Base-by-base conservation (phyloP, 208 protist species). In the Leishmania tropica region DNA sequence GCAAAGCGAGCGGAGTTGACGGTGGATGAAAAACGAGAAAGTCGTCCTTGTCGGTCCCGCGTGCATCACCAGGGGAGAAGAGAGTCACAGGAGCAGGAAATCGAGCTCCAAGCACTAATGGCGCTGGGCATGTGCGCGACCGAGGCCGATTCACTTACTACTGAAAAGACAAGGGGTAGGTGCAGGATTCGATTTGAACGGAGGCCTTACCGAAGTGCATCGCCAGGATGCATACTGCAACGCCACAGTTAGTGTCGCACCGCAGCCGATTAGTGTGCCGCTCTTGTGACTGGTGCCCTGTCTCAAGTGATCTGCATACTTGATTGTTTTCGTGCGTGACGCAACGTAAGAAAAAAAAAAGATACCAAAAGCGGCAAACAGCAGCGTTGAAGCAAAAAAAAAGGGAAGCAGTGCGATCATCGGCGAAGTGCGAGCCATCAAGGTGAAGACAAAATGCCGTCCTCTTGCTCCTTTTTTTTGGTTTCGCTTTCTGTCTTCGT, bases 391-490 rank as follows among this genome's bases (percentile, higher is more conserved):
- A 31, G 15, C 17, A 71, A 79, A 79, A 58, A 71, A 73, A 60
- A 75, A 37, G 53, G 72, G 28, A 58, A 86, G 71, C 71, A 67
- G 62, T 60, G 68, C 35, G 19, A 40, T 74, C 24, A 71, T 70
- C 58, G 1, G 28, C 58, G 10, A 64, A 35, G 58, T 64, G 58
- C 58, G 58, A 31, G 24, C 19, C 56, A 62, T 62, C 7, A 64
- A 64, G 28, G 58, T 64, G n/a, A 31, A 64, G 28, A 31, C 28
- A 17, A 15, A 17, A 3, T 68, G 11, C 31, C 15, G 31, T 42
- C 62, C 10, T 35, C 8, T 53, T 2, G 24, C 70, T 31, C 15
- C 67, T n/a, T 47, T n/a, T 71, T 17, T 31, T n/a, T 64, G 64
- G 13, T 68, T 31, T 17, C 17, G 13, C 37, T 8, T 68, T 68